These are phyloP conservation scores for Aspergillus egyptiacus DNA, from an alignment of 495 filamentous ascomycete genomes.

Conservation along the genomic window DNA sequence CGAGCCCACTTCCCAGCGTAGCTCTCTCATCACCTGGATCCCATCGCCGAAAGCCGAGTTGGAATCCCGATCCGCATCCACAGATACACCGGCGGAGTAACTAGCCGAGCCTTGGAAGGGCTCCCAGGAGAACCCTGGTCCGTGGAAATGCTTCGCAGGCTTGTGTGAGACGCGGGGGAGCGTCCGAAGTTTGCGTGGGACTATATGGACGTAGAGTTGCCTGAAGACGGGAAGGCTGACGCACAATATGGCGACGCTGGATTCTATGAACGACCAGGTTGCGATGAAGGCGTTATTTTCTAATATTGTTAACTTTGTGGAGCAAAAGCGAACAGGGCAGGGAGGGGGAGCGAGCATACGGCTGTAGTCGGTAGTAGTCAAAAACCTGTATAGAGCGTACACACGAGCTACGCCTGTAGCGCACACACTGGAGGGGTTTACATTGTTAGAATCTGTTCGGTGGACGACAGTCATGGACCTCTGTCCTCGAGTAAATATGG, in stretches of 20 bases:
- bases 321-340: background rate
- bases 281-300: constrained; percentile 45
- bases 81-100: constrained; percentile 28
- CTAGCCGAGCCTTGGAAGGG: constrained; percentile 10
- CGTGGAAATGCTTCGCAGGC: constrained; percentile 11
- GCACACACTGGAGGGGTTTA: constrained; percentile 30
- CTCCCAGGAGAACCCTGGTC: constrained; percentile 6
- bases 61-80: background rate
- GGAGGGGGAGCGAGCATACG: constrained; percentile 13
- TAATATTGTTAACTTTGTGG: constrained; percentile 4
- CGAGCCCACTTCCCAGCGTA: constrained; percentile 17
- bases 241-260: constrained; percentile 74
- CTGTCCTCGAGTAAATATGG: background rate
- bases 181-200: constrained; percentile 43
- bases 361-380: constrained; percentile 15
- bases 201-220: constrained; percentile 65
- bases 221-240: constrained; percentile 78
- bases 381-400: constrained; percentile 11
- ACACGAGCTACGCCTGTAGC: constrained; percentile 34
- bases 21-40: constrained; percentile 31
- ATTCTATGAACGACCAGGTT: constrained; percentile 76
- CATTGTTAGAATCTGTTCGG: background rate
- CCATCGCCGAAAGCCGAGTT: constrained; percentile 13
- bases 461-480: background rate
- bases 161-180: constrained; percentile 16